Percentiles rank a stretch among this genome's conserved stretches.
These are phyloP conservation scores for Metschnikowia hibisci DNA, from an alignment of 805 yeast genomes.

Conservation along the genomic window DNA sequence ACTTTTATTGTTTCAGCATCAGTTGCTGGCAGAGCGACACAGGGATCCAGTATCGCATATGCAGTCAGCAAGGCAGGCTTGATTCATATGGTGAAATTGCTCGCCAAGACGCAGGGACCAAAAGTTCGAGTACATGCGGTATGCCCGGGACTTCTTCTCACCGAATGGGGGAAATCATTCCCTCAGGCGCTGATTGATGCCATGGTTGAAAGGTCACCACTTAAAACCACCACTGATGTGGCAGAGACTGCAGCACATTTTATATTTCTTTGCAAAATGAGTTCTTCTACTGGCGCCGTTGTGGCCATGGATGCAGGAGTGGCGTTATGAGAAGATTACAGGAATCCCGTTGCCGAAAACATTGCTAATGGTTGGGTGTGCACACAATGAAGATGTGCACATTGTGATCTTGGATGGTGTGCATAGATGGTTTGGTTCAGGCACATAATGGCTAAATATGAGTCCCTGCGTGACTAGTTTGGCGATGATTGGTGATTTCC, in stretches of 20 bases:
- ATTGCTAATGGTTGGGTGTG: too few species aligned
- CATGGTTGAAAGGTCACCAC: constrained; percentile 17
- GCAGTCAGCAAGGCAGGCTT: constrained; percentile 26
- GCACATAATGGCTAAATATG: too few species aligned
- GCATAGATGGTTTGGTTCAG: too few species aligned
- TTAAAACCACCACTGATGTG: constrained; percentile 20
- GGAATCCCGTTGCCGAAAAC: too few species aligned
- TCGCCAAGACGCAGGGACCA: constrained; percentile 22
- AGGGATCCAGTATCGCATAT: constrained; percentile 32
- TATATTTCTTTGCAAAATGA: constrained; percentile 19
- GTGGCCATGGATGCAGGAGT: constrained; percentile 24
- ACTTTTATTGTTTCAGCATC: constrained; percentile 25
- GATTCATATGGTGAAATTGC: constrained; percentile 20
- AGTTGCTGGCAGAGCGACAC: constrained; percentile 25
- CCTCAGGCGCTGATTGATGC: constrained; percentile 15
- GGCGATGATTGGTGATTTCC: too few species aligned
- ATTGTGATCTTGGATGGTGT: too few species aligned
- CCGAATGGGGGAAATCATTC: constrained; percentile 25
- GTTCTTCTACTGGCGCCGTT: constrained; percentile 24
- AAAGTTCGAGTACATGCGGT: constrained; percentile 16
- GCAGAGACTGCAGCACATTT: constrained; percentile 26
- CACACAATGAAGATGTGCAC: not conserved
- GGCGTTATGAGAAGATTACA: not conserved
- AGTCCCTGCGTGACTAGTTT: too few species aligned
- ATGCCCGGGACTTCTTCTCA: constrained; percentile 22